Evolutionary conservation across 208 protist species (phyloP).

Genomic region (Trichomonas gallinae): DNA sequence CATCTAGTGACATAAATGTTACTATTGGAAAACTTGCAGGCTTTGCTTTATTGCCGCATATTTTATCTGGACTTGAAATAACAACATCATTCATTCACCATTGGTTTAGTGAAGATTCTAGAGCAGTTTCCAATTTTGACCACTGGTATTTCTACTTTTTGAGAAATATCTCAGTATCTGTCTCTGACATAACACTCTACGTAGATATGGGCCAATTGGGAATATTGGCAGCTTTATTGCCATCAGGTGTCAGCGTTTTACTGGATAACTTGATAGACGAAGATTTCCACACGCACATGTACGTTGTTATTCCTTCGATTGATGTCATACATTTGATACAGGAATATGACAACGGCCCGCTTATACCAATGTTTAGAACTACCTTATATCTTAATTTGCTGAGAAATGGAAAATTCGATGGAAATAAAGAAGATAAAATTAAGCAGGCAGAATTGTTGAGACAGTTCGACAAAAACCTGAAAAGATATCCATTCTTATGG

Average conservation of each 20-base stretch:
- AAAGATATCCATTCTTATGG: background rate
- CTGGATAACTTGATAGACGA: background rate
- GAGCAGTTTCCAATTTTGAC: background rate
- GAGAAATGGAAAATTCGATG: background rate
- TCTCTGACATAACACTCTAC: background rate
- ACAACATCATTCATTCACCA: background rate
- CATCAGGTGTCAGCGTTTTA: background rate
- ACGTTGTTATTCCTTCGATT: background rate
- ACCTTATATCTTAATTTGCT: background rate
- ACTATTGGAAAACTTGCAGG: background rate
- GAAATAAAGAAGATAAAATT: background rate
- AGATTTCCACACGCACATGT: background rate
- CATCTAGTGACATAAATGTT: background rate
- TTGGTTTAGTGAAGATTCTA: background rate
- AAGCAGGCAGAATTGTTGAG: background rate
- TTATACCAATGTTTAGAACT: background rate
- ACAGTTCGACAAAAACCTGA: background rate
- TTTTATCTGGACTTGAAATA: background rate
- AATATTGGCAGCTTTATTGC: background rate
- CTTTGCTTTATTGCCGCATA: background rate
- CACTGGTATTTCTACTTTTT: background rate
- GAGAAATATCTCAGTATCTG: background rate
- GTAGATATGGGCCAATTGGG: background rate
- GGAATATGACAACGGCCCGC: background rate
- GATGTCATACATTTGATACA: background rate